Conservation (phyloP, 495 filamentous ascomycete genomes). For the Margaritispora aquatica region DNA sequence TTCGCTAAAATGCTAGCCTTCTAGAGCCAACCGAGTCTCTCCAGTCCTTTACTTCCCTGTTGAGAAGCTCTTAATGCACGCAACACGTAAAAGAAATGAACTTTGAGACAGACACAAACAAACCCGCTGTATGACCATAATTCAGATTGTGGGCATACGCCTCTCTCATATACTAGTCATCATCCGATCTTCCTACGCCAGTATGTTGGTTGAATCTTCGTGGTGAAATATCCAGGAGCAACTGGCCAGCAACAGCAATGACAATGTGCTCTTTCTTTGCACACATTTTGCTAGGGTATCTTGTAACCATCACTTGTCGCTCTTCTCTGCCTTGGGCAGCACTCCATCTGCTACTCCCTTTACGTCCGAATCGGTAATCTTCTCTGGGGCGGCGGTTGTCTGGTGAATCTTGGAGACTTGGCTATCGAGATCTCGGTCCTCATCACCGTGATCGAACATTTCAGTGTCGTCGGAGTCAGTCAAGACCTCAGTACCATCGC, state of each 20-base stretch:
- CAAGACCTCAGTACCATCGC: conserved; percentile 85
- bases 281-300: not conserved
- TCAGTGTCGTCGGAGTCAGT: conserved; percentile 83
- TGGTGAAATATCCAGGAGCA: not conserved
- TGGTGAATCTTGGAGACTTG: conserved; percentile 40
- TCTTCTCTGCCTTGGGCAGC: conserved; percentile 3
- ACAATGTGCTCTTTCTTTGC: not conserved
- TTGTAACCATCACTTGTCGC: not conserved
- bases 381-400: conserved; percentile 8
- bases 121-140: conserved; percentile 24
- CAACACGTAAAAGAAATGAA: conserved; percentile 21
- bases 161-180: not conserved
- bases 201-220: not conserved
- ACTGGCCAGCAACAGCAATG: not conserved
- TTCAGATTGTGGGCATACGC: conserved; percentile 9
- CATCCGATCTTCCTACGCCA: not conserved
- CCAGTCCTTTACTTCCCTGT: conserved; percentile 6
- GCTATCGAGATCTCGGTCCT: conserved; percentile 67
- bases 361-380: conserved; percentile 7
- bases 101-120: conserved; percentile 3
- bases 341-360: conserved; percentile 10
- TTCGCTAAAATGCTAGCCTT: conserved; percentile 21
- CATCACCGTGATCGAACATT: conserved; percentile 85
- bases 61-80: conserved; percentile 20
- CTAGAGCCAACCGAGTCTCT: conserved; percentile 10